A percentile compares a stretch with the other conserved stretches of the same genome.
Conservation (phyloP, 805 yeast species). For the Kluyveromyces nonfermentans region DNA sequence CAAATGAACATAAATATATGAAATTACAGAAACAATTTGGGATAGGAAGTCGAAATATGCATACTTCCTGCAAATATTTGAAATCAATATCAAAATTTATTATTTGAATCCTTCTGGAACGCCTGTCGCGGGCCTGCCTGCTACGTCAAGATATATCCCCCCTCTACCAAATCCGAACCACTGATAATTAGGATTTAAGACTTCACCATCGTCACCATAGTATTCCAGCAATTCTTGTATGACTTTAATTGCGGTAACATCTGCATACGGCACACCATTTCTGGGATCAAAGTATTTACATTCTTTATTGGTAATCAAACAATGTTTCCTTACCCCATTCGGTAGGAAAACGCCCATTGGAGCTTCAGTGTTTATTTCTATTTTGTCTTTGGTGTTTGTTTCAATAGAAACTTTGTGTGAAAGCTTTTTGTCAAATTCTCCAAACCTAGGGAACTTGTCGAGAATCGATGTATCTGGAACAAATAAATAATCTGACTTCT, state of each 20-base stretch:
- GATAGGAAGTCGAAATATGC: background rate
- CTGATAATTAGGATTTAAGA: constrained; percentile 24
- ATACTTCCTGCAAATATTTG: background rate
- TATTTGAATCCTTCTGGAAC: constrained; percentile 71
- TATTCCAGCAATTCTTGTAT: constrained; percentile 50
- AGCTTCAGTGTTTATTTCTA: constrained; percentile 54
- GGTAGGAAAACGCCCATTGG: constrained; percentile 68
- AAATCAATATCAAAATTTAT: background rate
- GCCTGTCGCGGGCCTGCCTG: constrained; percentile 60
- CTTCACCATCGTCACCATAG: constrained; percentile 33
- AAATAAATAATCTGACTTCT: constrained; percentile 29
- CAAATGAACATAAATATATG: constrained; percentile 5
- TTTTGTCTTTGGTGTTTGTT: constrained; percentile 38
- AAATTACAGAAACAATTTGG: constrained; percentile 11
- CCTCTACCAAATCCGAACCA: constrained; percentile 45
- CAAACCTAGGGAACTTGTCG: constrained; percentile 44
- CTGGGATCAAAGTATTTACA: constrained; percentile 75
- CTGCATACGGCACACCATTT: constrained; percentile 78
- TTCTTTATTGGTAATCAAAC: constrained; percentile 67
- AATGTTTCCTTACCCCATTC: constrained; percentile 55
- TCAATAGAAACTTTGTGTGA: constrained; percentile 37
- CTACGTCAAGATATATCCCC: constrained; percentile 37
- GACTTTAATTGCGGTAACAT: constrained; percentile 69
- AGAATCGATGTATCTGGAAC: constrained; percentile 34
- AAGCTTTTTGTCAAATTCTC: constrained; percentile 38